phyloP scores from a whole-genome alignment of 495 filamentous ascomycete species.

The Letharia columbiana region DNA sequence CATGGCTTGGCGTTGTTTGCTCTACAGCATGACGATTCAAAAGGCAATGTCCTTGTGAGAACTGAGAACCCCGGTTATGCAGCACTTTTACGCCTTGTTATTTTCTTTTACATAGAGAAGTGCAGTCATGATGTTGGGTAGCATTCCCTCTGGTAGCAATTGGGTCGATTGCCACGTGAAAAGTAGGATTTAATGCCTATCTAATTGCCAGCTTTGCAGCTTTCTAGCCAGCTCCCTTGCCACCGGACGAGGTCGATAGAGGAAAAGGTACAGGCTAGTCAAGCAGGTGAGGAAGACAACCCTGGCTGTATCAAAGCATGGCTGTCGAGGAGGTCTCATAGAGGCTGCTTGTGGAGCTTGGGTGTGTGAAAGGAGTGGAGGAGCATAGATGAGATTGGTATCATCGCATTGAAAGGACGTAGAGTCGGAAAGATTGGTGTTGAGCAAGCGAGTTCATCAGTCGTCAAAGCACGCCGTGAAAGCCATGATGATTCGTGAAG shows the following conservation, averaged over 20 bases:
- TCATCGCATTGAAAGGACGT: slow-evolving; percentile 18
- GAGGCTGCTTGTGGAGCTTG: not conserved
- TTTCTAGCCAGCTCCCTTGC: slow-evolving; percentile 10
- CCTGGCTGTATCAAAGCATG: not conserved
- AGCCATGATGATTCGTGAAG: slow-evolving; percentile 18
- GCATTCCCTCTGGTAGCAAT: not conserved
- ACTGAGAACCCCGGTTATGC: not conserved
- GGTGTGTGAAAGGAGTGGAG: slow-evolving; percentile 12
- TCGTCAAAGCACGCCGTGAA: slow-evolving; percentile 20
- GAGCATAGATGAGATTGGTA: slow-evolving; percentile 12
- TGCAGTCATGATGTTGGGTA: not conserved
- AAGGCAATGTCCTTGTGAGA: not conserved
- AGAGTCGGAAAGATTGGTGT: slow-evolving; percentile 17
- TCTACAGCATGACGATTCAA: not conserved
- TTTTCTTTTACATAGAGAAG: not conserved
- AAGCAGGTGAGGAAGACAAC: slow-evolving; percentile 2
- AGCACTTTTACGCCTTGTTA: not conserved
- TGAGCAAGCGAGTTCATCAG: slow-evolving; percentile 21
- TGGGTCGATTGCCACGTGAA: slow-evolving; percentile 7
- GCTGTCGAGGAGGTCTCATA: not conserved
- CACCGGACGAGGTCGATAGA: slow-evolving; percentile 1
- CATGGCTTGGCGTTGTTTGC: not conserved
- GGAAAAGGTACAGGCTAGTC: not conserved
- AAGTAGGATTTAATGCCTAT: slow-evolving; percentile 4
- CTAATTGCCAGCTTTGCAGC: slow-evolving; percentile 7